Conservation (phyloP, 2,329 filamentous ascomycete species). For the Sporothrix euskadiensis region DNA sequence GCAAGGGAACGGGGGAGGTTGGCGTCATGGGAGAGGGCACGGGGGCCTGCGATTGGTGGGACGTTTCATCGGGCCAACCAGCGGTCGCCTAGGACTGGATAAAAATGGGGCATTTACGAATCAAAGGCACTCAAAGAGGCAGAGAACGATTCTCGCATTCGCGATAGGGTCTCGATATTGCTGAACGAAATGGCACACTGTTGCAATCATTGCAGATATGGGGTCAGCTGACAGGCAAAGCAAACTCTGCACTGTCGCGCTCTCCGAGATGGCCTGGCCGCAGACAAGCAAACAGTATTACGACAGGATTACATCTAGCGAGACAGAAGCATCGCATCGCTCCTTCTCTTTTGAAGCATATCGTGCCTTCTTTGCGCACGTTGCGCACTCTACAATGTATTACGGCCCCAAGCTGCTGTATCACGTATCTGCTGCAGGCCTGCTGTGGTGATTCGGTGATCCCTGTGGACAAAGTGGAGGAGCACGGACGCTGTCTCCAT, state of each 20-base stretch:
- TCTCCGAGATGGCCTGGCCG: neutral
- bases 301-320: neutral
- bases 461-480: constrained; percentile 14
- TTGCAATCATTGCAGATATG: neutral
- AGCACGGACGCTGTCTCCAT: neutral
- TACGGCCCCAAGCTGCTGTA: neutral
- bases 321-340: neutral
- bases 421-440: neutral
- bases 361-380: constrained; percentile 12
- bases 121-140: constrained; percentile 1
- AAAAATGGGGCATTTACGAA: neutral
- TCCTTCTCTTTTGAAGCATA: neutral
- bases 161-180: neutral
- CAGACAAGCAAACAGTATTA: neutral
- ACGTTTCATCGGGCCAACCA: constrained; percentile 22
- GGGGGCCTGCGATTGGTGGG: constrained; percentile 25
- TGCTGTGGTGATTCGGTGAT: neutral
- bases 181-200: neutral
- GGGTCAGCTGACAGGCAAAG: neutral
- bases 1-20: constrained; percentile 23
- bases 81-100: neutral
- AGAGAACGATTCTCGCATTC: neutral
- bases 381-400: neutral
- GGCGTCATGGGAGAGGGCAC: constrained; percentile 30
- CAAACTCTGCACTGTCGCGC: neutral